Conservation (phyloP, 2,329 filamentous ascomycete genomes). For the Arachnomyces sp. region DNA sequence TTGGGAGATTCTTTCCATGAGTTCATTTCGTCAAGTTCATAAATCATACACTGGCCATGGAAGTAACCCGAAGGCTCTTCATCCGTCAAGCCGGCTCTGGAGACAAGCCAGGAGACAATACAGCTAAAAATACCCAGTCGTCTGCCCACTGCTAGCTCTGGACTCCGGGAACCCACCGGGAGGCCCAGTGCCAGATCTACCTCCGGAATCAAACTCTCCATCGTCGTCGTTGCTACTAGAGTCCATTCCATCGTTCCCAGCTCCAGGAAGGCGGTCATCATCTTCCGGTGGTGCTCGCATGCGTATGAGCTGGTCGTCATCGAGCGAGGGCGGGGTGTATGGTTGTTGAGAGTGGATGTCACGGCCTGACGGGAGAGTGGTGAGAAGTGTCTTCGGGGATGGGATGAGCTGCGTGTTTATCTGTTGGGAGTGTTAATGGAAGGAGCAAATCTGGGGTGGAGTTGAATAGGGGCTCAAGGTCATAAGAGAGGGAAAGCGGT, state of each 20-base stretch:
- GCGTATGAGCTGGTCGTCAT: constrained; percentile 52
- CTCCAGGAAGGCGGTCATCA: constrained; percentile 29
- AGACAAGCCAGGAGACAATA: neutral
- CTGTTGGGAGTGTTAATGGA: constrained; percentile 33
- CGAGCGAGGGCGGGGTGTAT: constrained; percentile 60
- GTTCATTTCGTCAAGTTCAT: too few species aligned
- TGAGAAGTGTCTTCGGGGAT: constrained; percentile 60
- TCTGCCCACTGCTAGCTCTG: too few species aligned
- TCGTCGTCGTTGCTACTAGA: constrained; percentile 35
- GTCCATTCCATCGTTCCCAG: constrained; percentile 35
- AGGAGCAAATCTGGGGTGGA: too few species aligned
- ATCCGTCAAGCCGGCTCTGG: too few species aligned
- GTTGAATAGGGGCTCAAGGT: too few species aligned
- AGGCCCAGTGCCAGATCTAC: too few species aligned
- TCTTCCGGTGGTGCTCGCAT: constrained; percentile 53
- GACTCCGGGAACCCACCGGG: too few species aligned
- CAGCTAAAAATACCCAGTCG: neutral
- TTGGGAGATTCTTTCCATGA: too few species aligned
- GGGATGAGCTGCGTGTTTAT: constrained; percentile 76
- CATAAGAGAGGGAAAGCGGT: constrained; percentile 2
- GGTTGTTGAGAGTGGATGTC: constrained; percentile 68
- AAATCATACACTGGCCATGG: too few species aligned
- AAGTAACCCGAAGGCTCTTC: too few species aligned
- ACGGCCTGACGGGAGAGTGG: constrained; percentile 77
- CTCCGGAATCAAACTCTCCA: constrained; percentile 10